Evolutionary conservation across 129 eudicot genomes (phyloP).

Genomic region (Chrysanthemum lavandulifolium): DNA sequence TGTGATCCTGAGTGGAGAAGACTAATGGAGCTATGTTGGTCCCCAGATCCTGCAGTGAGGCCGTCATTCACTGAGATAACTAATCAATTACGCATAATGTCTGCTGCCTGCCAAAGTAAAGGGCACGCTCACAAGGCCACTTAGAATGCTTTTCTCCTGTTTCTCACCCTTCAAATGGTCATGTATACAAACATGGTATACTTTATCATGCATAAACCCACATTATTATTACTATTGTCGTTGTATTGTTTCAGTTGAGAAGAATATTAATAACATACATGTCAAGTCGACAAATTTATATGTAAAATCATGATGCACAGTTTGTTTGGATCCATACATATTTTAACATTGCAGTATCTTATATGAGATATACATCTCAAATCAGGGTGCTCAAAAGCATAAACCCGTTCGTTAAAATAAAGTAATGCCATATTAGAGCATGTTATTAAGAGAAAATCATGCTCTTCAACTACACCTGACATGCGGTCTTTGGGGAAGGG

Average conservation of each 20-base stretch:
- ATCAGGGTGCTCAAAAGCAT: too few relatives aligned
- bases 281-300: too few relatives aligned
- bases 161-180: background rate
- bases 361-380: too few relatives aligned
- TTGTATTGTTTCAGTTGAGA: constrained; percentile 19
- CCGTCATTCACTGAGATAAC: constrained; percentile 90
- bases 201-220: constrained; percentile 32
- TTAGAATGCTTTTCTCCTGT: constrained; percentile 11
- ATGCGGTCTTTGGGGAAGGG: too few relatives aligned
- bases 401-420: too few relatives aligned
- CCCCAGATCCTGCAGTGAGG: constrained; percentile 76
- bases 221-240: constrained; percentile 7
- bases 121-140: constrained; percentile 47
- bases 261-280: background rate
- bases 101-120: constrained; percentile 65
- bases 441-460: too few relatives aligned
- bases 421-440: too few relatives aligned
- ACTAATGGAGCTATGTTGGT: constrained; percentile 94
- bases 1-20: constrained; percentile 90
- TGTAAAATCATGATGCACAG: too few relatives aligned
- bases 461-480: too few relatives aligned
- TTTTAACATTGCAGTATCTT: too few relatives aligned
- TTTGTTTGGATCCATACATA: too few relatives aligned
- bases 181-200: constrained; percentile 35
- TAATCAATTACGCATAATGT: constrained; percentile 66